Evolutionary conservation across 1,284 basidiomycete species (phyloP).

Genomic region (Exobasidium cylindrosporum): DNA sequence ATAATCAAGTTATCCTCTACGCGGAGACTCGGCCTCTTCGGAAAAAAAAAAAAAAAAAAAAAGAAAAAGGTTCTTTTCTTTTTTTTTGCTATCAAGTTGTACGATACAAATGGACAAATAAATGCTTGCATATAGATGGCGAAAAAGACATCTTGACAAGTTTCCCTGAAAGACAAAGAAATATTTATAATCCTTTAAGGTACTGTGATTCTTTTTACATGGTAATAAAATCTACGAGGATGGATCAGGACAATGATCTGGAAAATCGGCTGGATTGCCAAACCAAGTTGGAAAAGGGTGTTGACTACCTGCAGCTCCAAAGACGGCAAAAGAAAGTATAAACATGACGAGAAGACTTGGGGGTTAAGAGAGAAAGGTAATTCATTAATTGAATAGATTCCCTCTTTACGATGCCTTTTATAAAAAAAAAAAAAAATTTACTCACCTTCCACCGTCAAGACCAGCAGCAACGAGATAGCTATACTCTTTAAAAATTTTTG

Average conservation of each 20-base stretch:
- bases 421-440: slow-evolving; percentile 55
- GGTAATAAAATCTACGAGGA: neutral
- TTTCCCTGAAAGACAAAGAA: no score
- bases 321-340: slow-evolving; percentile 68
- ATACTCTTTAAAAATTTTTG: slow-evolving; percentile 60
- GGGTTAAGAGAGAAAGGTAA: neutral
- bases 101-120: no score
- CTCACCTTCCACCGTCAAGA: slow-evolving; percentile 67
- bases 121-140: no score
- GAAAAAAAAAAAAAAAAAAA: no score
- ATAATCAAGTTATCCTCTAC: no score
- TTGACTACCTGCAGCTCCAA: slow-evolving; percentile 63
- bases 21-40: no score
- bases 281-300: slow-evolving; percentile 29
- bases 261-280: slow-evolving; percentile 20
- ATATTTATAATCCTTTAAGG: no score
- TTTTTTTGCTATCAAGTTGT: no score
- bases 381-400: neutral
- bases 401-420: neutral
- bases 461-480: slow-evolving; percentile 70
- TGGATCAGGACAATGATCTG: slow-evolving; percentile 4
- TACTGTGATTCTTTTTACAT: no score
- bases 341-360: slow-evolving; percentile 67
- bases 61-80: no score
- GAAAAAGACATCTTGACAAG: no score